phyloP scores from a whole-genome alignment of 2,329 filamentous ascomycete genomes.

The Botrytis medusae region DNA sequence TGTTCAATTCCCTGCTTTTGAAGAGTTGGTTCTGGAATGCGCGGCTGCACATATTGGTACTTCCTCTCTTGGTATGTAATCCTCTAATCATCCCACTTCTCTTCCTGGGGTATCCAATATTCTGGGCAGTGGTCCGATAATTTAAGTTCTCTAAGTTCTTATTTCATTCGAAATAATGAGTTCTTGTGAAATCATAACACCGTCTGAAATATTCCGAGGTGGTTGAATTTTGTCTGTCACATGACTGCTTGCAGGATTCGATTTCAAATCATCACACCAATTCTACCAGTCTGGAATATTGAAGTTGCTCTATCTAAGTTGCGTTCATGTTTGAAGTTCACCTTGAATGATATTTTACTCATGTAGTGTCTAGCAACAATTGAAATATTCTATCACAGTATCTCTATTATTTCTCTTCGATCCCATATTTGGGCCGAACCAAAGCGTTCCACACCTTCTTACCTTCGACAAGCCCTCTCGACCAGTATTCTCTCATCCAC shows the following conservation, averaged over 20 bases:
- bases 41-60: slow-evolving; percentile 28
- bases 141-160: neutral
- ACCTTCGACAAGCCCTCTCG: slow-evolving; percentile 31
- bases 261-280: neutral
- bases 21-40: slow-evolving; percentile 35
- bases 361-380: slow-evolving; percentile 52
- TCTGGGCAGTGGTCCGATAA: neutral
- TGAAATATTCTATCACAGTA: slow-evolving; percentile 63
- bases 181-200: neutral
- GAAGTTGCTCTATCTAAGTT: neutral
- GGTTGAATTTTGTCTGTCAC: neutral
- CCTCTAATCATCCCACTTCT: neutral
- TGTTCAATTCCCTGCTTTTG: slow-evolving; percentile 36
- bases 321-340: too few relatives aligned
- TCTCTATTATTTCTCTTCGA: slow-evolving; percentile 63
- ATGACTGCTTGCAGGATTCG: neutral
- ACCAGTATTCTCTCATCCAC: slow-evolving; percentile 29
- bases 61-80: slow-evolving; percentile 26
- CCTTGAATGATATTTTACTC: neutral
- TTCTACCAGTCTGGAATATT: neutral
- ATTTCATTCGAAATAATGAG: neutral
- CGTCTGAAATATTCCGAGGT: neutral
- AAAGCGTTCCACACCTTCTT: slow-evolving; percentile 30
- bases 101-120: neutral
- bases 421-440: slow-evolving; percentile 29